Conservation (phyloP, 2,329 filamentous ascomycete species). For the Juglanconis oblonga region DNA sequence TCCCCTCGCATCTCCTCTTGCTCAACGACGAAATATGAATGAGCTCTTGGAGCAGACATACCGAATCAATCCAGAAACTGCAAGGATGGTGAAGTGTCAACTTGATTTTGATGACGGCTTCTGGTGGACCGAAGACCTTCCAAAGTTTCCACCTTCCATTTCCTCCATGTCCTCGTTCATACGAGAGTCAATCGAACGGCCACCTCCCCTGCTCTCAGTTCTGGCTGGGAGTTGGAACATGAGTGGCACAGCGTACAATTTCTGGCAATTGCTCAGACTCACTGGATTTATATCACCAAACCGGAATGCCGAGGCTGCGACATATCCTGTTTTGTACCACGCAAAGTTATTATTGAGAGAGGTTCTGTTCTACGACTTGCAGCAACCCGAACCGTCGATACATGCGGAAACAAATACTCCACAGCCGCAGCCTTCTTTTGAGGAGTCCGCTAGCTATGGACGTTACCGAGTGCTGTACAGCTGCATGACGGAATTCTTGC, state of each 20-base stretch:
- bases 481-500: slow-evolving; percentile 50
- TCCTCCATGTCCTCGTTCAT: slow-evolving; percentile 36
- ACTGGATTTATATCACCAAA: slow-evolving; percentile 47
- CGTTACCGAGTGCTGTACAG: slow-evolving; percentile 47
- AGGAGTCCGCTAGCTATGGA: slow-evolving; percentile 46
- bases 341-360: slow-evolving; percentile 56
- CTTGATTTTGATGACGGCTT: slow-evolving; percentile 56
- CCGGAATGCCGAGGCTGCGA: slow-evolving; percentile 46
- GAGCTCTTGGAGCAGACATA: slow-evolving; percentile 48
- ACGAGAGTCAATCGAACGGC: slow-evolving; percentile 36
- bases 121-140: slow-evolving; percentile 55
- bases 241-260: slow-evolving; percentile 45
- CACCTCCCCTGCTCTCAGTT: slow-evolving; percentile 48
- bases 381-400: slow-evolving; percentile 46
- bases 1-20: slow-evolving; percentile 48
- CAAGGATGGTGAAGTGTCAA: slow-evolving; percentile 40
- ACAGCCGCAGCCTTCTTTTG: slow-evolving; percentile 31
- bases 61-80: slow-evolving; percentile 36
- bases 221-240: slow-evolving; percentile 52
- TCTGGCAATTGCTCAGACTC: slow-evolving; percentile 50
- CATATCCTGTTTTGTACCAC: slow-evolving; percentile 49
- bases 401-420: slow-evolving; percentile 34
- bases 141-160: slow-evolving; percentile 36
- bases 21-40: slow-evolving; percentile 48
- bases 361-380: slow-evolving; percentile 51